Conservation (phyloP, 768 basidiomycete genomes). For the Tephrocybe sp. region DNA sequence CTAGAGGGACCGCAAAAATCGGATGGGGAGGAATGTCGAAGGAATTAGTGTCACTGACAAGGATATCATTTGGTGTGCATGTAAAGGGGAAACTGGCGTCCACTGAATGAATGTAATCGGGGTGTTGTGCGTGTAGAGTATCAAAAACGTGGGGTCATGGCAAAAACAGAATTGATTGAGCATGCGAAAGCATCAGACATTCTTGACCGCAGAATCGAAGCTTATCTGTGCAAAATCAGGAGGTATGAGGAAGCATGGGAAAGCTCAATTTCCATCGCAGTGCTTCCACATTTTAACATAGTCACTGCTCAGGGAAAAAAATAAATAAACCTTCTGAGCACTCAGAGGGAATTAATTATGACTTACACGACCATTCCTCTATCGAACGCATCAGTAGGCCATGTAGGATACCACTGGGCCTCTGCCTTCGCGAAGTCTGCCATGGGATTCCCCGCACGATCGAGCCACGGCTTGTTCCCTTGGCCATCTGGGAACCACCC, state of each 20-base stretch:
- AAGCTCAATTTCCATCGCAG: constrained; percentile 25
- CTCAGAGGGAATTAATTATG: constrained; percentile 1
- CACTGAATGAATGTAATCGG: no score
- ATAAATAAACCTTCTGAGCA: neutral
- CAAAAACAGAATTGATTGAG: no score
- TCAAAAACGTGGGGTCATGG: no score
- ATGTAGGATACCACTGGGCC: constrained; percentile 67
- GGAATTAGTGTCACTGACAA: neutral
- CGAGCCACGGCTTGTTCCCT: constrained; percentile 79
- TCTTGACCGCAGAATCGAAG: no score
- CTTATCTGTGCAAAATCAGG: neutral
- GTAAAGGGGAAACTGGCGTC: no score
- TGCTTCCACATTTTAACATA: constrained; percentile 61
- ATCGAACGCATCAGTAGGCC: constrained; percentile 61
- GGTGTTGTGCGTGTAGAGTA: no score
- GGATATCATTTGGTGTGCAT: no score
- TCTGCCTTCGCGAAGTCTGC: constrained; percentile 57
- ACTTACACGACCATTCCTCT: constrained; percentile 71
- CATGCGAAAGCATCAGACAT: no score
- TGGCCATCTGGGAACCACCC: constrained; percentile 90
- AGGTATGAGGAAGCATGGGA: neutral
- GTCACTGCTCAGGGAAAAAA: constrained; percentile 29
- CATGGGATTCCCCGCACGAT: constrained; percentile 63
- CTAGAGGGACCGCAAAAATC: no score
- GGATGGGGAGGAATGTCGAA: neutral